Percentiles rank a stretch among this genome's conserved stretches.
Evolutionary conservation across 306 rosid genomes (phyloP).

Genomic region (Medicago truncatula): MtrunA17r5.0-ANR NC_053042.1:50758501-50759000

Average conservation of each 20-base stretch:
- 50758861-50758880: conserved; percentile 80
- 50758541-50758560: conserved; percentile 87
- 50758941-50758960: conserved; percentile 73
- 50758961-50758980: conserved; percentile 70
- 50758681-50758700: background rate
- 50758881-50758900: conserved; percentile 68
- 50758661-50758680: conserved; percentile 15
- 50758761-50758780: conserved; percentile 54
- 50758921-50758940: conserved; percentile 27
- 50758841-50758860: conserved; percentile 82
- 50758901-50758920: conserved; percentile 60
- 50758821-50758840: conserved; percentile 67
- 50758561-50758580: conserved; percentile 49
- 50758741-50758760: conserved; percentile 71
- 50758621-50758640: background rate
- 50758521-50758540: conserved; percentile 84
- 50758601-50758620: background rate
- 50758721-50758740: conserved; percentile 75
- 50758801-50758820: conserved; percentile 71
- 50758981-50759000: conserved; percentile 70
- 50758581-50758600: background rate
- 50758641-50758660: background rate
- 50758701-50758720: conserved; percentile 9
- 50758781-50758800: conserved; percentile 48
- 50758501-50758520: conserved; percentile 90